These are phyloP conservation scores for Phytophthora ohioensis DNA, from an alignment of 352 stramenopile species.

Conservation along the genomic window DNA sequence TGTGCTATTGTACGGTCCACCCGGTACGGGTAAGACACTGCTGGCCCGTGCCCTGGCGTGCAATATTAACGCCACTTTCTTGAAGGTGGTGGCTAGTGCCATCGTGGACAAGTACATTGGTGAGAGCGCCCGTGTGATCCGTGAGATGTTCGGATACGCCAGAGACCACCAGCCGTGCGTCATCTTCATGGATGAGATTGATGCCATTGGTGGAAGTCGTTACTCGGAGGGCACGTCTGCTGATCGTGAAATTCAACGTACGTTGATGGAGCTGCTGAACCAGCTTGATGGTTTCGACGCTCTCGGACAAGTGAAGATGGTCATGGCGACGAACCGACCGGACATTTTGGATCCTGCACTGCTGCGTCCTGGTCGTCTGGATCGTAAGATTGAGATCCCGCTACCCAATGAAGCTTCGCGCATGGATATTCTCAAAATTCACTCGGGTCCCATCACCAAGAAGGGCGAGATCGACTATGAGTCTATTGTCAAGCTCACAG, in stretches of 20 bases:
- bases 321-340: conserved; percentile 99
- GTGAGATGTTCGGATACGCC: conserved; percentile 99
- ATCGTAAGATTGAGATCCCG: conserved; percentile 99
- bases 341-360: conserved; percentile 99
- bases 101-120: conserved; percentile 99
- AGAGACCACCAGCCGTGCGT: conserved; percentile 99
- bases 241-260: conserved; percentile 99
- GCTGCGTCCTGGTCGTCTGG: conserved; percentile 96
- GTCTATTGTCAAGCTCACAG: conserved; percentile 98
- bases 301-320: conserved; percentile 98
- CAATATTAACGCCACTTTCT: conserved; percentile 99
- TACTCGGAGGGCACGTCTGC: conserved; percentile 97
- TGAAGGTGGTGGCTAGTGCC: conserved; percentile 99
- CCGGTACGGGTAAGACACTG: conserved; percentile 99
- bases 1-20: conserved; percentile 98
- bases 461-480: conserved; percentile 99
- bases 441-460: conserved; percentile 98
- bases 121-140: conserved; percentile 98
- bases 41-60: conserved; percentile 97
- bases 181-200: conserved; percentile 99
- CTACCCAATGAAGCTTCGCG: conserved; percentile 98
- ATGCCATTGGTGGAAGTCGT: conserved; percentile 98
- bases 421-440: conserved; percentile 99
- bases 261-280: conserved; percentile 99
- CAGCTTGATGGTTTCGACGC: conserved; percentile 99